These are phyloP conservation scores for Cladochytrium replicatum DNA, from an alignment of 192 early-diverging fungal species.

Conservation along the genomic window DNA sequence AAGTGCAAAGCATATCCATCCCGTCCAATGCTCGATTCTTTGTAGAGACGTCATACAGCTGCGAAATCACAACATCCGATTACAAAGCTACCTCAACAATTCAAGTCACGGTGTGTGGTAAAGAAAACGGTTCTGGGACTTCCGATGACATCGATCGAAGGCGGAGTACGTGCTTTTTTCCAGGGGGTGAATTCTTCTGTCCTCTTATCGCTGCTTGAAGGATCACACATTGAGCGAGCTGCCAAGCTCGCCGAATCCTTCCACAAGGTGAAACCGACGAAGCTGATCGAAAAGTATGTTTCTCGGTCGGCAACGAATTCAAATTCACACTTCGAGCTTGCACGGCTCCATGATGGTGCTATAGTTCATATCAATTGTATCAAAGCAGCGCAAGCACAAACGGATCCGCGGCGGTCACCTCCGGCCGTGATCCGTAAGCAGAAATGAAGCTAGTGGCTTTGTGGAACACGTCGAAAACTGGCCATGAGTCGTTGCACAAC, in stretches of 20 bases:
- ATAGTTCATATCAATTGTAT: too few species aligned
- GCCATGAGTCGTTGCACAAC: too few species aligned
- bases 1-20: conserved; percentile 41
- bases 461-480: too few species aligned
- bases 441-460: too few species aligned
- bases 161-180: conserved; percentile 32
- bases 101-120: conserved; percentile 44
- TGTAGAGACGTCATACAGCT: conserved; percentile 34
- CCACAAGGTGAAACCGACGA: conserved; percentile 33
- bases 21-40: conserved; percentile 21
- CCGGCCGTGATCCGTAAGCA: too few species aligned
- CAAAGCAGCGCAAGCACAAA: too few species aligned
- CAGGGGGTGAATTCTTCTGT: background rate
- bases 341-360: too few species aligned
- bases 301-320: background rate
- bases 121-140: conserved; percentile 51
- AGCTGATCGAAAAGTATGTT: conserved; percentile 29
- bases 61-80: conserved; percentile 31
- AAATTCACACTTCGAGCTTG: too few species aligned
- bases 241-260: conserved; percentile 50
- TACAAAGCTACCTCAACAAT: conserved; percentile 13
- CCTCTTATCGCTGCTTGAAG: conserved; percentile 40
- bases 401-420: too few species aligned
- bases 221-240: conserved; percentile 48
- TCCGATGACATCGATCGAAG: conserved; percentile 42